These are phyloP conservation scores for Xanthoconium purpureum DNA, from an alignment of 768 basidiomycete species.

Conservation along the genomic window DNA sequence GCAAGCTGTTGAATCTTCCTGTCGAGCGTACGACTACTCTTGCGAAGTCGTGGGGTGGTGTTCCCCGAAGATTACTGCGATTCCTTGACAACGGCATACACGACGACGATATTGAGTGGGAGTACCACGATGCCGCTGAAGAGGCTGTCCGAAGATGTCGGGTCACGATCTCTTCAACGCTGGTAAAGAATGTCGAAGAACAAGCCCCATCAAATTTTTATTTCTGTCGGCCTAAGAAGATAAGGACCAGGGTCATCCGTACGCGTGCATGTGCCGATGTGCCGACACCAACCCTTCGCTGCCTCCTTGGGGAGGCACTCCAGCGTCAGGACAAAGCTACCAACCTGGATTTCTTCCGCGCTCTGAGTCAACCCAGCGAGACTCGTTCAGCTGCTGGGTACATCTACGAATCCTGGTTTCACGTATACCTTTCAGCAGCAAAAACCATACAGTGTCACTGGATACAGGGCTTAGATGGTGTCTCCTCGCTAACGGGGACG, in stretches of 20 bases:
- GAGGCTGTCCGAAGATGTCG: not conserved
- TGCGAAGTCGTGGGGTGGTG: not conserved
- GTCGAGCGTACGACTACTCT: not conserved
- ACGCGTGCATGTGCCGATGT: accelerated
- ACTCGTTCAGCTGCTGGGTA: not conserved
- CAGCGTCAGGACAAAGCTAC: not conserved
- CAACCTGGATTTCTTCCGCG: not conserved
- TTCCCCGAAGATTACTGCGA: not conserved
- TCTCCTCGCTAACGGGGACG: not conserved
- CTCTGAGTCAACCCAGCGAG: not conserved
- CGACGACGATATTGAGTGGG: accelerated
- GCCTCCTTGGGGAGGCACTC: not conserved
- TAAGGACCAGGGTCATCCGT: accelerated
- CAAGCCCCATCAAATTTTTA: not conserved
- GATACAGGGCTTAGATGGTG: not conserved
- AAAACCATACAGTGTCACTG: not conserved
- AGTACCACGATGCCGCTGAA: not conserved
- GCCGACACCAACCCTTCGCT: not conserved
- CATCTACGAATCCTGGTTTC: not conserved
- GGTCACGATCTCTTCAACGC: not conserved
- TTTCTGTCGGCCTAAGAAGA: not conserved
- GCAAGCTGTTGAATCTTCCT: not conserved
- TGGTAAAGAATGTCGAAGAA: not conserved
- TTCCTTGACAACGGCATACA: not conserved
- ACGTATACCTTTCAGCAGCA: not conserved